These are phyloP conservation scores for Lophium mytilinum DNA, from an alignment of 495 filamentous ascomycete species.

Conservation along the genomic window DNA sequence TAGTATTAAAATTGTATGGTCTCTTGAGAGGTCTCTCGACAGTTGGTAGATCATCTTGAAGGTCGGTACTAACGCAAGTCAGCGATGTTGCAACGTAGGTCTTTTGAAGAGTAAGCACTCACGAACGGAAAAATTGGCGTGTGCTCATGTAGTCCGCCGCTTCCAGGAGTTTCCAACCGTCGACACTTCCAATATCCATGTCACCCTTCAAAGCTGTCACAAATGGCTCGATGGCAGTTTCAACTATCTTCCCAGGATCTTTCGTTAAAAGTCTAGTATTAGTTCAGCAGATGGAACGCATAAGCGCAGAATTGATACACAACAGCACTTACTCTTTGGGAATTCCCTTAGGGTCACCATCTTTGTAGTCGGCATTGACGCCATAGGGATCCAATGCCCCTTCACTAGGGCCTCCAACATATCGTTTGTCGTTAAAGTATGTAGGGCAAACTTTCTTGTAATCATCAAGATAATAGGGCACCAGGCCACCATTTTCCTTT, in stretches of 20 bases:
- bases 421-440: background rate
- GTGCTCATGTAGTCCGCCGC: constrained; percentile 1
- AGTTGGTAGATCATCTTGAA: too few relatives aligned
- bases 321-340: background rate
- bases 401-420: background rate
- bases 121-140: constrained; percentile 1
- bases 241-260: background rate
- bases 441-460: background rate
- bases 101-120: background rate
- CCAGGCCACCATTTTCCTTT: background rate
- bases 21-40: background rate
- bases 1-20: constrained; percentile 13
- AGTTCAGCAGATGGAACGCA: background rate
- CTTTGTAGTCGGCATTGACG: background rate
- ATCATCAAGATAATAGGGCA: background rate
- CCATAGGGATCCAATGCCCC: background rate
- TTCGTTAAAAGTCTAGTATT: background rate
- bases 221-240: background rate
- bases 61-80: too few relatives aligned
- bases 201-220: background rate
- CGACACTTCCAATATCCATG: background rate
- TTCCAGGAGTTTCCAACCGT: background rate
- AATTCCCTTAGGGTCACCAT: background rate
- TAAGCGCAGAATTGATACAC: background rate
- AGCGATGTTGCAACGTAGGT: too few relatives aligned